phyloP scores from a whole-genome alignment of 2,329 filamentous ascomycete genomes.

The Neofusicoccum parvum region DNA sequence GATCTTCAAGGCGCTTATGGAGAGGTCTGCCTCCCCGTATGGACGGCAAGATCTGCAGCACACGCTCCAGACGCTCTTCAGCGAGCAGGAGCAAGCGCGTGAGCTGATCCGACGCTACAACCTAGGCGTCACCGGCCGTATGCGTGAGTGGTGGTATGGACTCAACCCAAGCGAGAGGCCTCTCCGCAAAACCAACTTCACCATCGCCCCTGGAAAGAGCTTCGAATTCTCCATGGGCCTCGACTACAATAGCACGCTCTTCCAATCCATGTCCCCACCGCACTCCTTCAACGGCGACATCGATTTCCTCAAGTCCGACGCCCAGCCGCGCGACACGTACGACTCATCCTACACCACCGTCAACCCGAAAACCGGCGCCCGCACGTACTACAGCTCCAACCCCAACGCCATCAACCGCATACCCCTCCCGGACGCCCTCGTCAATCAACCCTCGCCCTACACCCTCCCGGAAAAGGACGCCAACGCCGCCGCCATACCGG shows the following conservation, averaged over 20 bases:
- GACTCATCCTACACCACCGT: constrained; percentile 13
- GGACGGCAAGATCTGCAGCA: constrained; percentile 39
- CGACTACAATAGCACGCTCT: constrained; percentile 55
- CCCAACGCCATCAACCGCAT: not conserved
- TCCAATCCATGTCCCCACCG: constrained; percentile 29
- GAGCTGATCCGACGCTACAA: constrained; percentile 33
- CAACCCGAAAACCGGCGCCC: constrained; percentile 5
- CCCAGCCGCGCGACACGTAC: not conserved
- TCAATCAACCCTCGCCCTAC: constrained; percentile 36
- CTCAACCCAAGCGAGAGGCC: constrained; percentile 1
- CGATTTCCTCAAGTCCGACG: not conserved
- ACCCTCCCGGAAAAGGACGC: constrained; percentile 38
- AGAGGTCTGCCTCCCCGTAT: constrained; percentile 28
- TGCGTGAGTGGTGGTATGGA: constrained; percentile 29
- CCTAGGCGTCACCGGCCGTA: constrained; percentile 31
- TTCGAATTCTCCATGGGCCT: constrained; percentile 57
- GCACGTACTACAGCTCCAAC: not conserved
- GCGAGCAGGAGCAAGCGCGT: constrained; percentile 56
- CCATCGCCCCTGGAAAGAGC: constrained; percentile 39
- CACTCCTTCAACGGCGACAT: constrained; percentile 20
- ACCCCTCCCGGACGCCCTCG: constrained; percentile 27
- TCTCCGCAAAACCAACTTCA: constrained; percentile 12
- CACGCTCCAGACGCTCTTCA: constrained; percentile 55
- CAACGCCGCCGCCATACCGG: constrained; percentile 33
- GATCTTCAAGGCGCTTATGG: constrained; percentile 48